A percentile compares a stretch with the other conserved stretches of the same genome.
Conservation (phyloP, 1,284 basidiomycete species). For the Puccinia polysora region DNA sequence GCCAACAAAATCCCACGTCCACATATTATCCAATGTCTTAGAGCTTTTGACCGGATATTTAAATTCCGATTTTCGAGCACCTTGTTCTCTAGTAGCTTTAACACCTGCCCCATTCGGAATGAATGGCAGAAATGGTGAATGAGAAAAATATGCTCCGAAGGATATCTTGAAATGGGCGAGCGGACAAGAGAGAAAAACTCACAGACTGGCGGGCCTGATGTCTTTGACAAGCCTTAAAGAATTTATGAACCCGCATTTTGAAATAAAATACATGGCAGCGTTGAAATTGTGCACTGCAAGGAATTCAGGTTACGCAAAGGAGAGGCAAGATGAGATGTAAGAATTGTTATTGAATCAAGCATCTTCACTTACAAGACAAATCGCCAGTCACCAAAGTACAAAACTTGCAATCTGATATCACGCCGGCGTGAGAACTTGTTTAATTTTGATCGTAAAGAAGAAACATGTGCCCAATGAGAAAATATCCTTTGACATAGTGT, state of each 20-base stretch:
- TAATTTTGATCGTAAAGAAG: not conserved
- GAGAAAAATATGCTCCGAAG: not conserved
- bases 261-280: not conserved
- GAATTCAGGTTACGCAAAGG: no score
- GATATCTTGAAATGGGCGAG: not conserved
- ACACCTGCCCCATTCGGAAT: not conserved
- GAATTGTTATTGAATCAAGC: not conserved
- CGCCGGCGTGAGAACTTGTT: not conserved
- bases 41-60: not conserved
- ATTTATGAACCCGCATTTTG: not conserved
- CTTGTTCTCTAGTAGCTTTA: not conserved
- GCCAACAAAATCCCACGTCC: slow-evolving; percentile 10
- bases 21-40: slow-evolving; percentile 14
- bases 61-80: not conserved
- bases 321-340: not conserved
- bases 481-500: not conserved
- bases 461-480: not conserved
- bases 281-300: slow-evolving; percentile 1
- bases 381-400: not conserved
- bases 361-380: not conserved
- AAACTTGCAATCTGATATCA: not conserved
- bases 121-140: no score
- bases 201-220: slow-evolving; percentile 7
- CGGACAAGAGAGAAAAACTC: not conserved
- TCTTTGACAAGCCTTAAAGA: slow-evolving; percentile 5